phyloP scores from a whole-genome alignment of 129 eudicot species.

The Flaveria sonorensis region DNA sequence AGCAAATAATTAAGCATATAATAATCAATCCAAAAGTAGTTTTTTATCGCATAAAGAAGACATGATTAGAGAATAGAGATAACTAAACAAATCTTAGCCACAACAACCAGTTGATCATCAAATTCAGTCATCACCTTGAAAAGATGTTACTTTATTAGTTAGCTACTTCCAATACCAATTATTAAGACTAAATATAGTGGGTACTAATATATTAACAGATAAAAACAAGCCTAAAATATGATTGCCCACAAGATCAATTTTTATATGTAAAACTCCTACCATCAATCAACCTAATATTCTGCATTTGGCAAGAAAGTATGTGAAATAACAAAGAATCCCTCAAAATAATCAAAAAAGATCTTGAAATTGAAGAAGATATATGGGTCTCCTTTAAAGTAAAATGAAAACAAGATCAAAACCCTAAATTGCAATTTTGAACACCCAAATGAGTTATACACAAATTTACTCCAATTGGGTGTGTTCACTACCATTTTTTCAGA shows the following conservation, averaged over 20 bases:
- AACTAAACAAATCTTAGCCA: background rate
- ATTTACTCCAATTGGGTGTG: too few species aligned
- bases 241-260: constrained; percentile 34
- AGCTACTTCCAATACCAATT: constrained; percentile 30
- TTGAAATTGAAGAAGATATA: constrained; percentile 1
- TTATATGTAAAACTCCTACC: constrained; percentile 31
- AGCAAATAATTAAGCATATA: constrained; percentile 18
- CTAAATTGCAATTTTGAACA: constrained; percentile 19
- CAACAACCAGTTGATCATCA: constrained; percentile 25
- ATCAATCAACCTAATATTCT: constrained; percentile 50
- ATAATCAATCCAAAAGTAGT: constrained; percentile 21
- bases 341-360: constrained; percentile 11
- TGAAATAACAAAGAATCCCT: constrained; percentile 5
- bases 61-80: background rate
- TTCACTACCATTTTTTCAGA: too few species aligned
- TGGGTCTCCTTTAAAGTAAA: background rate
- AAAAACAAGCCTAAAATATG: constrained; percentile 30
- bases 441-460: too few species aligned
- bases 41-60: constrained; percentile 10
- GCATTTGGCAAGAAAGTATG: constrained; percentile 32
- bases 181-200: constrained; percentile 12
- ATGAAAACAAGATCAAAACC: constrained; percentile 20
- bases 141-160: constrained; percentile 35
- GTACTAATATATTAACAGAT: constrained; percentile 10
- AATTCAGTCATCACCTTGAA: constrained; percentile 8